phyloP scores from a whole-genome alignment of 345 rosid species.

The Lagerstroemia speciosa region DNA sequence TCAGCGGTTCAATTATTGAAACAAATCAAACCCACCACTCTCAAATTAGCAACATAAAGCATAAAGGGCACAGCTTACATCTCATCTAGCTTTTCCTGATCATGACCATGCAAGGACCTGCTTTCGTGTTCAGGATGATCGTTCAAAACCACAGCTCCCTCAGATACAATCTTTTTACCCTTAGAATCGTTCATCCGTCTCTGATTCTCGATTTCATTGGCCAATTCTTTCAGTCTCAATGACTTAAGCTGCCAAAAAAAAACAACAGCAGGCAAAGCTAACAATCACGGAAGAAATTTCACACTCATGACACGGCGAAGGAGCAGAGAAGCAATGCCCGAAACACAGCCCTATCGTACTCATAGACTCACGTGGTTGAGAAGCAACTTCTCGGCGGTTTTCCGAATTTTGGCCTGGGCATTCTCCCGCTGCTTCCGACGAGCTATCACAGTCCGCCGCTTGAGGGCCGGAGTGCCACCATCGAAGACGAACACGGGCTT shows the following conservation, averaged over 20 bases:
- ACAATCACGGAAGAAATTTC: background rate
- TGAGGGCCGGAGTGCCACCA: slow-evolving; percentile 83
- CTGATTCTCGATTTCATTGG: slow-evolving; percentile 61
- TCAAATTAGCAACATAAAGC: background rate
- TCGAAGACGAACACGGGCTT: slow-evolving; percentile 94
- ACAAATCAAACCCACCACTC: slow-evolving; percentile 8
- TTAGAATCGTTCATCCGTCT: slow-evolving; percentile 31
- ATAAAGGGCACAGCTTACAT: slow-evolving; percentile 38
- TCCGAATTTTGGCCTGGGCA: slow-evolving; percentile 85
- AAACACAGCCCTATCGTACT: background rate
- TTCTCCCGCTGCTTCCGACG: slow-evolving; percentile 86
- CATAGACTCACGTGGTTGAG: slow-evolving; percentile 52
- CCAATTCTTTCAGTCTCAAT: slow-evolving; percentile 69
- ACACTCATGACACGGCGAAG: background rate
- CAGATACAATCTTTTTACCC: slow-evolving; percentile 28
- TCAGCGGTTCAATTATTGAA: slow-evolving; percentile 3
- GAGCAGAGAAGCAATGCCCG: background rate
- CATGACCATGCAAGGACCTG: slow-evolving; percentile 13
- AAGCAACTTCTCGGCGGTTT: slow-evolving; percentile 87
- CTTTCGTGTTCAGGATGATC: slow-evolving; percentile 17
- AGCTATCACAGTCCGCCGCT: slow-evolving; percentile 88
- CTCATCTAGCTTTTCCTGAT: slow-evolving; percentile 56
- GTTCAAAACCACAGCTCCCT: slow-evolving; percentile 5
- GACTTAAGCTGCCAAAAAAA: slow-evolving; percentile 45
- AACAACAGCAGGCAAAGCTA: slow-evolving; percentile 4